Base-by-base conservation (phyloP, 257 asterid species). In the Verbena officinalis region DNA sequence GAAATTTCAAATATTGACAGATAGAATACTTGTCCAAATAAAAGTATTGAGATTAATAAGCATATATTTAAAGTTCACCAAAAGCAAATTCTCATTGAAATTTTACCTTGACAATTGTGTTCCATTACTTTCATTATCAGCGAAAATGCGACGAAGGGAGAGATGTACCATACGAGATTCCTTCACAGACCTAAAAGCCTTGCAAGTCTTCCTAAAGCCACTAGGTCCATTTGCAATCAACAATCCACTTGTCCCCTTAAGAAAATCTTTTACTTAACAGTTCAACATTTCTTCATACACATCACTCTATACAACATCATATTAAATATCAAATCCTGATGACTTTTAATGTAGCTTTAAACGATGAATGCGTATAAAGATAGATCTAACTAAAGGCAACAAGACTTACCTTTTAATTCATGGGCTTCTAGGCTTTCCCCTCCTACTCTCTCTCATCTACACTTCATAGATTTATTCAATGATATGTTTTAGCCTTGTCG, bases 161-260 rank as follows among this genome's bases (percentile, higher is more conserved):
- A 87, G 90, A 54, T 92, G 91, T 23, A 90, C 90, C 95, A 93
- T 87, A 15, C 99, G 97, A 52, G 97, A 97, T 67, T 86, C 90
- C 76, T 89, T 78, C 2, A 76, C 76, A 22, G 77, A 69, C 34
- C 98, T 96, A 62, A 93, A 93, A 56, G 90, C 89, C 0, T 97
- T 90, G 72, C 90, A 92, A 12, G 99, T 94, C 77, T 94, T 94
- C 62, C 99, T 97, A 3, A 97, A 90, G 51, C 99, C 97, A 79
- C 95, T 90, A 10, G 99, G 95, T 11, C 99, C 99, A 77, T 90
- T 55, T 1, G 99, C 95, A 57, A 95, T 96, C 76, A 93, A 36
- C 97, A 93, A 79, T 36, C 96, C 95, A 69, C 95, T 82, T 80
- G 81, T 93, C 22, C 97, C 97, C 52, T 71, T 69, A 1, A 90